phyloP scores from a whole-genome alignment of 108 stramenopile genomes.

The Nitzschia inconspicua region DNA sequence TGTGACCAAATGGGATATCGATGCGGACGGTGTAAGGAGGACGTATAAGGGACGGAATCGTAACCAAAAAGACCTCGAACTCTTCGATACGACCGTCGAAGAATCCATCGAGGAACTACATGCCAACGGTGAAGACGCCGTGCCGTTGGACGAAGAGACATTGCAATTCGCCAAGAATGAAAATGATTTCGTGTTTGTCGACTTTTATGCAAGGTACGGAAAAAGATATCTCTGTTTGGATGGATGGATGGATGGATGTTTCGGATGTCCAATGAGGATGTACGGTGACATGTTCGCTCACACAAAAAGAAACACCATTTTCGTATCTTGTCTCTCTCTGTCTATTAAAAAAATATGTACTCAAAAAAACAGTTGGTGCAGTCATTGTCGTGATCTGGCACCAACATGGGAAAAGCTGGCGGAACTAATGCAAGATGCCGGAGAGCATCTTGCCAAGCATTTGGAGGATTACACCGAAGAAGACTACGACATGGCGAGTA shows the following conservation, averaged over 20 bases:
- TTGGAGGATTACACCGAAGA: slow-evolving; percentile 32
- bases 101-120: slow-evolving; percentile 83
- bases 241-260: no score
- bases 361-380: slow-evolving; percentile 83
- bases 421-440: slow-evolving; percentile 73
- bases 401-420: slow-evolving; percentile 87
- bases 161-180: slow-evolving; percentile 32
- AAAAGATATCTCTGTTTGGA: no score
- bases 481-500: slow-evolving; percentile 52
- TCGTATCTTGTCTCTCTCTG: slow-evolving; percentile 1
- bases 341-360: no score
- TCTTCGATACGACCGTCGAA: slow-evolving; percentile 65
- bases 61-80: slow-evolving; percentile 64
- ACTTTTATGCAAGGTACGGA: slow-evolving; percentile 59
- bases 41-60: slow-evolving; percentile 77
- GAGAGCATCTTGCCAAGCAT: slow-evolving; percentile 37
- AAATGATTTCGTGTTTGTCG: slow-evolving; percentile 52
- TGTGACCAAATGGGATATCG: slow-evolving; percentile 88
- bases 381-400: slow-evolving; percentile 75
- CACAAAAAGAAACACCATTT: background rate
- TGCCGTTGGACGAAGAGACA: slow-evolving; percentile 49
- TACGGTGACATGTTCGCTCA: background rate
- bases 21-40: slow-evolving; percentile 72
- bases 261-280: background rate
- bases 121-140: slow-evolving; percentile 78